Percentiles rank a stretch among this genome's conserved stretches.
phyloP scores from a whole-genome alignment of 2,329 filamentous ascomycete genomes.

The Neopestalotiopsis sp. region DNA sequence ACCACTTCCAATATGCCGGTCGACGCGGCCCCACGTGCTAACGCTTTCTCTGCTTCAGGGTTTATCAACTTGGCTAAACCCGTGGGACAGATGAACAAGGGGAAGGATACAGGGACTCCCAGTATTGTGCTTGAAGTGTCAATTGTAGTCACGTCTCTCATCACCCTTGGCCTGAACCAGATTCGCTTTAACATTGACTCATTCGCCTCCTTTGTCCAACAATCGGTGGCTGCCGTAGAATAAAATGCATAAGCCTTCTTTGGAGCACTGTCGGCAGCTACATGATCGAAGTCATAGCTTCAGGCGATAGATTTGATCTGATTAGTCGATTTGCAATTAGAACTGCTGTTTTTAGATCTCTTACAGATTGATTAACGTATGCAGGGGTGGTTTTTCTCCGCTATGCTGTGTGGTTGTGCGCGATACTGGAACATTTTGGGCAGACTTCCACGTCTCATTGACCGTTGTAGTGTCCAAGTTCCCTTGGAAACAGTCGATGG shows the following conservation, averaged over 20 bases:
- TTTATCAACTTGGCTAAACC: slow-evolving; percentile 19
- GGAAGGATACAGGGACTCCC: slow-evolving; percentile 18
- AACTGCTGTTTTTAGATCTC: not conserved
- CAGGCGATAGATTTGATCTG: not conserved
- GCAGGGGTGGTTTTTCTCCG: slow-evolving; percentile 18
- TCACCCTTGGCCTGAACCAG: slow-evolving; percentile 20
- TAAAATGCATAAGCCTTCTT: slow-evolving; percentile 20
- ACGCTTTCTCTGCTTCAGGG: slow-evolving; percentile 22
- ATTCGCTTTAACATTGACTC: slow-evolving; percentile 2
- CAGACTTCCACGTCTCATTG: slow-evolving; percentile 47
- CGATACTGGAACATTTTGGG: not conserved
- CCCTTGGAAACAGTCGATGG: slow-evolving; percentile 53
- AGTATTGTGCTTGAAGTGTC: slow-evolving; percentile 16
- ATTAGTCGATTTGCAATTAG: not conserved
- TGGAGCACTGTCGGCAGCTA: slow-evolving; percentile 17
- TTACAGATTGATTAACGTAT: slow-evolving; percentile 16
- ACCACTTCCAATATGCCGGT: not conserved
- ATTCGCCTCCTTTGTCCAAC: slow-evolving; percentile 18
- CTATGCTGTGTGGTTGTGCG: not conserved
- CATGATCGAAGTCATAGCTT: slow-evolving; percentile 22
- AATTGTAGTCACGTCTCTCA: slow-evolving; percentile 15
- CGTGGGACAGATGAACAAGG: slow-evolving; percentile 22
- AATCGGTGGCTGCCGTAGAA: slow-evolving; percentile 16
- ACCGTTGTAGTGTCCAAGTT: slow-evolving; percentile 53
- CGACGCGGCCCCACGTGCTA: not conserved